Evolutionary conservation across 179 eudicot species (phyloP).

Genomic region (Heliamphora pulchella): DNA sequence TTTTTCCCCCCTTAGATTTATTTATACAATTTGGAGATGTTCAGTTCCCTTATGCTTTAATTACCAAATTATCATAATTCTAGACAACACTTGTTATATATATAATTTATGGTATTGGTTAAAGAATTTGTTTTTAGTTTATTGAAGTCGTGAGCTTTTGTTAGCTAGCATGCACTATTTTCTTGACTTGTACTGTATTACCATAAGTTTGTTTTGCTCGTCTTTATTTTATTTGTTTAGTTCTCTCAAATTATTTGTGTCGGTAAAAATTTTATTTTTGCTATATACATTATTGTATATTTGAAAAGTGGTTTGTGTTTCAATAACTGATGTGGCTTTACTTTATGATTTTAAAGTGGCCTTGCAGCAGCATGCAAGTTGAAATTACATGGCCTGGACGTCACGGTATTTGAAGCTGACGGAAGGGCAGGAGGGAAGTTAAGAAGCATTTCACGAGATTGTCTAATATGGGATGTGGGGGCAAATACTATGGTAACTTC

Average conservation of each 20-base stretch:
- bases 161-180: background rate
- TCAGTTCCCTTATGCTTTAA: background rate
- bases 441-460: conserved; percentile 57
- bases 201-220: background rate
- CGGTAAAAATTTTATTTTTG: background rate
- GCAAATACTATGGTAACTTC: conserved; percentile 86
- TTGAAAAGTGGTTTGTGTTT: background rate
- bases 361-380: conserved; percentile 94
- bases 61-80: background rate
- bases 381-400: conserved; percentile 61
- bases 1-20: background rate
- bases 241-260: background rate
- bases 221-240: background rate
- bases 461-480: conserved; percentile 95
- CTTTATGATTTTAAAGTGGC: conserved; percentile 53
- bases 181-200: background rate
- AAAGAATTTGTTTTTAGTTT: background rate
- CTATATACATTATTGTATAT: background rate
- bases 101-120: too few species aligned
- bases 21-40: background rate
- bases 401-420: conserved; percentile 83
- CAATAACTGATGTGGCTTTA: conserved; percentile 9
- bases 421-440: conserved; percentile 79
- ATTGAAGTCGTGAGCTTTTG: background rate
- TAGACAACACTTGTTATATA: too few species aligned